Percentiles rank a stretch among this genome's conserved stretches.
Conservation (phyloP, 2,329 filamentous ascomycete species). For the Coniella lustricola region DNA sequence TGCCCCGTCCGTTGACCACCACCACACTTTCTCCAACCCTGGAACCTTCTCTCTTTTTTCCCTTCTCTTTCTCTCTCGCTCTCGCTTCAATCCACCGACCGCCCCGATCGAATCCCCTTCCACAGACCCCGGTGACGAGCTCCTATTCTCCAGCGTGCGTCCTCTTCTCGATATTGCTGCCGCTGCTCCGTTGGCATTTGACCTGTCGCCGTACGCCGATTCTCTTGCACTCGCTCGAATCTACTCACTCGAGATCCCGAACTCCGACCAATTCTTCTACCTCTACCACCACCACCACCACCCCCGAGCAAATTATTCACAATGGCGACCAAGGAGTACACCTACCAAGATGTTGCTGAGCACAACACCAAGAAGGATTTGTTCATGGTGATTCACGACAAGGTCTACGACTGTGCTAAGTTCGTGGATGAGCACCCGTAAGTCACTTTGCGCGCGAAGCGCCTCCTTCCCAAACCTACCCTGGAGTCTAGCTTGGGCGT, state of each 20-base stretch:
- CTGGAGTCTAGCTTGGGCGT: conserved; percentile 1
- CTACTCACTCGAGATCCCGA: not conserved
- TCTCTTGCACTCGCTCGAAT: not conserved
- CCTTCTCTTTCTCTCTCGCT: not conserved
- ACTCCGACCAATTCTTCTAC: conserved; percentile 1
- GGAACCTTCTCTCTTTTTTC: too few relatives aligned
- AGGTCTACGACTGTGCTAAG: conserved; percentile 83
- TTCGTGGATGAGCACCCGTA: conserved; percentile 97
- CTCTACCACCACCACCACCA: conserved; percentile 9
- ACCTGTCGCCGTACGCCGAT: not conserved
- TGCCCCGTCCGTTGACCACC: not conserved
- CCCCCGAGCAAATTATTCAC: conserved; percentile 18
- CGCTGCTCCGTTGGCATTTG: not conserved
- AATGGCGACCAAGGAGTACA: conserved; percentile 50
- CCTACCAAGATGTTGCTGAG: conserved; percentile 72
- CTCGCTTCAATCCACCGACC: conserved; percentile 2
- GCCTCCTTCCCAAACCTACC: conserved; percentile 2
- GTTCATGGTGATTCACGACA: conserved; percentile 87
- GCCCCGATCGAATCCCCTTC: not conserved
- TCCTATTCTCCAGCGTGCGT: too few relatives aligned
- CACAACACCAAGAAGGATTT: conserved; percentile 94
- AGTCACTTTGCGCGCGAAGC: conserved; percentile 29
- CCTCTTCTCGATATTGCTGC: too few relatives aligned
- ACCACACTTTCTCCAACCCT: too few relatives aligned
- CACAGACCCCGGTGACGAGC: too few relatives aligned